A percentile compares a stretch with the other conserved stretches of the same genome.
Conservation (phyloP, 2,329 filamentous ascomycete genomes). For the Penicillium sp. region DNA sequence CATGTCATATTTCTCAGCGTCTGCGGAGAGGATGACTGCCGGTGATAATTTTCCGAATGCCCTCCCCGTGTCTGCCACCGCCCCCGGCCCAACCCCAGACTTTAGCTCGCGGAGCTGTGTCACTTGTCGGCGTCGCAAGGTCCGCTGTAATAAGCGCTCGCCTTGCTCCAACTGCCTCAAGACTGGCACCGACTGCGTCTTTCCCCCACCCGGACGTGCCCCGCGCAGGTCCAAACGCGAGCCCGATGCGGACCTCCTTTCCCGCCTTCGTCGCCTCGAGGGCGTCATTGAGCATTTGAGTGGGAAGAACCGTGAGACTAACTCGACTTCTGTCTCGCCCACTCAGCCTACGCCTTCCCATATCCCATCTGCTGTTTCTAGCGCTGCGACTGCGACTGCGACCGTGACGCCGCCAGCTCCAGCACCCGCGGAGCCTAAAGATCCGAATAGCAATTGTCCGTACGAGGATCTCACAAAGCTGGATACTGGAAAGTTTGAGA, state of each 20-base stretch:
- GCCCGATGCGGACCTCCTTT: constrained; percentile 56
- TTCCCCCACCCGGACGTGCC: constrained; percentile 57
- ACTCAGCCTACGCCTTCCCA: constrained; percentile 8
- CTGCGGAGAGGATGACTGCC: constrained; percentile 15
- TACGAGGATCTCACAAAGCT: constrained; percentile 24
- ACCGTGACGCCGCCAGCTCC: background rate
- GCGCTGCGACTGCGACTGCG: constrained; percentile 1
- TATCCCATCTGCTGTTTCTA: constrained; percentile 6
- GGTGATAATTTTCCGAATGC: constrained; percentile 19
- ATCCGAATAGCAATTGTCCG: constrained; percentile 9
- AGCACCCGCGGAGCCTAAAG: background rate
- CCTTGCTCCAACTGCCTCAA: constrained; percentile 48
- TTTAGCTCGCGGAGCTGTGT: constrained; percentile 43
- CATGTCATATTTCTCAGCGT: constrained; percentile 21
- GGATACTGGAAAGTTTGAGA: constrained; percentile 19
- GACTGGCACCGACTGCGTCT: constrained; percentile 57
- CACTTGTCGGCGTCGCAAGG: constrained; percentile 46
- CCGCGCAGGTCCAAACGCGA: constrained; percentile 56
- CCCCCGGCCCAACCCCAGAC: constrained; percentile 16
- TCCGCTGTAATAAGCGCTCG: constrained; percentile 47
- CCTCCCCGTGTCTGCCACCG: constrained; percentile 11
- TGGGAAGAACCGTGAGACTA: constrained; percentile 36
- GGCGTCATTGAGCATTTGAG: constrained; percentile 58
- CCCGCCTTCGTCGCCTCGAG: constrained; percentile 55
- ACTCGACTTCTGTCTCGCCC: constrained; percentile 15